Base-by-base conservation (phyloP, 116 monocot genomes). In the Papilionanthe hybrid region DNA sequence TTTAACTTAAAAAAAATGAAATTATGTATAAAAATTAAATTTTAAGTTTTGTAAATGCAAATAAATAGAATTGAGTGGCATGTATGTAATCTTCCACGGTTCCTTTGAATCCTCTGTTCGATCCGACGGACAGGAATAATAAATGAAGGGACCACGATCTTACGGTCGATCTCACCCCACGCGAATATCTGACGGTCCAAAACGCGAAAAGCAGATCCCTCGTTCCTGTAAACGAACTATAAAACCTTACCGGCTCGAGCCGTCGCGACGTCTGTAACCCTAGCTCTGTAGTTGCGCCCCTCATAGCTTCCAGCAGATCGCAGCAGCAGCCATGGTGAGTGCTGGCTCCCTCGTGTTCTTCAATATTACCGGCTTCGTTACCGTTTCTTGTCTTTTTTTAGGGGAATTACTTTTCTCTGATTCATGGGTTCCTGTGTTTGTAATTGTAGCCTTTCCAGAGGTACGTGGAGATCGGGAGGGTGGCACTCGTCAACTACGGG, bases 401-500 rank as follows among this genome's bases (percentile, higher is more conserved):
- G 37, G 37, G 37, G 37, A 37, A 7, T 72, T 41, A 19, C 12
- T 44, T 73, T 8, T 42, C 20, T 19, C 5, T 73, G 18, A 73
- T 73, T 73, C 41, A 0, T 32, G 20, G 20, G 43, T 73, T 73
- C 1, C n/a, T 63, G 23, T 20, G 56, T 32, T n/a, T 73, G 18
- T 76, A 1, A 7, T 60, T 45, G 45, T 19, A 88, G 88, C 79
- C 82, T 56, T 88, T 91, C 90, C 87, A 91, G 88, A 68, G 90
- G 57, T 91, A 82, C 80, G 90, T 88, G 80, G 88, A 91, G 82
- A 88, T 88, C 76, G 90, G 90, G 76, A 72, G 88, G 56, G 86
- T 91, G 11, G 90, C 90, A 43, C 88, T 91, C 45, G 84, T 91
- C 69, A 91, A 91, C 88, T 91, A 91, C 71, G 90, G 90, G 63